Base-by-base conservation (phyloP, 306 rosid species). In the Rubus idaeus region DNA sequence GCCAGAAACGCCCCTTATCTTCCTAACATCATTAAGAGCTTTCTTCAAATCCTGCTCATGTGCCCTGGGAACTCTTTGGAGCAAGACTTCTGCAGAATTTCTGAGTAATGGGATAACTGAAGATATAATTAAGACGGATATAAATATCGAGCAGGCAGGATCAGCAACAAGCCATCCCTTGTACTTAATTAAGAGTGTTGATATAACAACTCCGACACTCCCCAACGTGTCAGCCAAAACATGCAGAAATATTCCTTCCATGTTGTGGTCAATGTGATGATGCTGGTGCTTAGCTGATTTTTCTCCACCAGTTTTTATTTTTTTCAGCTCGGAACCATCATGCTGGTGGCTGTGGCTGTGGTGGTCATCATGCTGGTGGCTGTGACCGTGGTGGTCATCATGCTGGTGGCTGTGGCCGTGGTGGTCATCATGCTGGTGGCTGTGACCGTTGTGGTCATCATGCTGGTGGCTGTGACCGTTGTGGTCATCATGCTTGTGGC, bases 191-290 rank as follows among this genome's bases (percentile, higher is more conserved):
- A 95, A 76, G 58, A 95, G 91, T 40, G 98, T 92, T 4, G 98
- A 95, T 82, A 95, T 83, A 57, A 92, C 97, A 42, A 95, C 98
- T 41, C 98, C 98, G 17, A 95, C 98, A 80, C 98, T 95, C 58
- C 98, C 98, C 86, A 95, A 5, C 4, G 98, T 95, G 83, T 95
- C 98, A 30, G 98, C 98, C 83, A 95, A 84, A 78, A 95, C 97
- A 65, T 95, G 98, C 83, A 95, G 80, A 80, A 92, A 95, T 80
- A 95, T 92, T 70, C 98, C 98, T 90, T 95, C 97, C 98, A 95
- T 95, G 75, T 95, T 95, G 92, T 92, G 98, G 87, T 95, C 98
- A 17, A 95, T 87, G 80, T 95, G 98, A 77, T 21, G 94, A 75
- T 90, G 97, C 21, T 68, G 83, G 55, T 86, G 93, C 78, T 82